Conservation (phyloP, 2,329 filamentous ascomycete species). For the Fusarium longipes region DNA sequence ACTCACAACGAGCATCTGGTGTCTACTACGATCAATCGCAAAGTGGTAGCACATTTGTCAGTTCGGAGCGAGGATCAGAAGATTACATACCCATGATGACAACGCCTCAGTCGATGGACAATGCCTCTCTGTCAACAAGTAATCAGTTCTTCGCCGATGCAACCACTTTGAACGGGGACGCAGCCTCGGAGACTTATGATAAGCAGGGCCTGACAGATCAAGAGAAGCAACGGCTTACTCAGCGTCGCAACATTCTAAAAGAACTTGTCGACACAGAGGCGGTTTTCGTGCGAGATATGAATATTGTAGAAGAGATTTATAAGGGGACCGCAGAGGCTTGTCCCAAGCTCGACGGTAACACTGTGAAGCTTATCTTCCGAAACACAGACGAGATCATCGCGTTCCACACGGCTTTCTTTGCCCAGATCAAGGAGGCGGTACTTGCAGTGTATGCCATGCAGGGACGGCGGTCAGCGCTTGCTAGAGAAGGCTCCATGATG, state of each 20-base stretch:
- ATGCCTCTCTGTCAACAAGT: slow-evolving; percentile 57
- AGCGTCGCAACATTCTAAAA: slow-evolving; percentile 86
- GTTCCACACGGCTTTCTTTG: slow-evolving; percentile 84
- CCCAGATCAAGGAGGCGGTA: slow-evolving; percentile 82
- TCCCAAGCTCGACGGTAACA: slow-evolving; percentile 81
- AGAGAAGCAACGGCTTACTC: slow-evolving; percentile 77
- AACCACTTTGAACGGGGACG: slow-evolving; percentile 54
- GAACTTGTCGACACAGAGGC: slow-evolving; percentile 94
- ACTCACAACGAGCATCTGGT: slow-evolving; percentile 58
- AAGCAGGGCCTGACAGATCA: slow-evolving; percentile 59
- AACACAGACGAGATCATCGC: slow-evolving; percentile 91
- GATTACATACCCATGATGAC: slow-evolving; percentile 57
- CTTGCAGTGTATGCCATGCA: slow-evolving; percentile 81
- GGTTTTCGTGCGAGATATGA: slow-evolving; percentile 93
- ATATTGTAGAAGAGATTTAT: slow-evolving; percentile 97
- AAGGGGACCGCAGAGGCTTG: slow-evolving; percentile 90
- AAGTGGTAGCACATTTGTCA: slow-evolving; percentile 55
- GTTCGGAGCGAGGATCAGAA: slow-evolving; percentile 59
- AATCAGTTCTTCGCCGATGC: slow-evolving; percentile 55
- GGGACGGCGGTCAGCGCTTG: slow-evolving; percentile 56
- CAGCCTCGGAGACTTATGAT: slow-evolving; percentile 51
- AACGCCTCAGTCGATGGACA: slow-evolving; percentile 60
- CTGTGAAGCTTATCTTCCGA: slow-evolving; percentile 89
- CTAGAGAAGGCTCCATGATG: slow-evolving; percentile 56
- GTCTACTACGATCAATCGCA: slow-evolving; percentile 54